Conservation (phyloP, 2,329 filamentous ascomycete species). For the Furcasterigmium furcatum region DNA sequence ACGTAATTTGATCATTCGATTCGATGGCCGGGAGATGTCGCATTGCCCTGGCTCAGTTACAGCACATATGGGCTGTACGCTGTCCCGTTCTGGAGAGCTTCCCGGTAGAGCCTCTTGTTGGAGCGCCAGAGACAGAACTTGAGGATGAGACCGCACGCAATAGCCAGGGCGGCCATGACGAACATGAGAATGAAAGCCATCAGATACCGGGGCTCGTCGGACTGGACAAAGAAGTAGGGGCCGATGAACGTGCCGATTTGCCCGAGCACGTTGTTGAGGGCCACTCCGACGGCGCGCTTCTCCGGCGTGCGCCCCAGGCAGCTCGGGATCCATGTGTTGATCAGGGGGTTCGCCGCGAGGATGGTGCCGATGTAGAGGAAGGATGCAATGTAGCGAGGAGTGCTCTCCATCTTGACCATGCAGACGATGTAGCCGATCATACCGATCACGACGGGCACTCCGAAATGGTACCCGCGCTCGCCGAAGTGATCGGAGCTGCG, state of each 20-base stretch:
- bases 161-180: too few relatives aligned
- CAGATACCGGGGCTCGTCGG: constrained; percentile 19
- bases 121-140: too few relatives aligned
- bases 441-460: constrained; percentile 32
- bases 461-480: constrained; percentile 44
- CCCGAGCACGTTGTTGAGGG: constrained; percentile 27
- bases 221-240: constrained; percentile 29
- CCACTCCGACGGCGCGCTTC: constrained; percentile 40
- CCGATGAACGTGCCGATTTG: constrained; percentile 31
- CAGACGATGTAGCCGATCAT: constrained; percentile 31
- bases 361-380: constrained; percentile 32
- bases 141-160: too few relatives aligned
- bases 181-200: constrained; percentile 18
- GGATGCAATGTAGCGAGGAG: constrained; percentile 20
- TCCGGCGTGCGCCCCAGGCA: constrained; percentile 40
- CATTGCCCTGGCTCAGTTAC: too few relatives aligned
- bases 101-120: not conserved
- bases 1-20: too few relatives aligned
- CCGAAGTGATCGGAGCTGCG: constrained; percentile 40
- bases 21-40: too few relatives aligned
- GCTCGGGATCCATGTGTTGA: constrained; percentile 35
- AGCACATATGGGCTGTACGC: constrained; percentile 9
- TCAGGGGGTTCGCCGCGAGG: constrained; percentile 39
- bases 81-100: constrained; percentile 4
- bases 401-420: constrained; percentile 19